Conservation (phyloP, 768 basidiomycete species). For the Suillus alpinus region DNA sequence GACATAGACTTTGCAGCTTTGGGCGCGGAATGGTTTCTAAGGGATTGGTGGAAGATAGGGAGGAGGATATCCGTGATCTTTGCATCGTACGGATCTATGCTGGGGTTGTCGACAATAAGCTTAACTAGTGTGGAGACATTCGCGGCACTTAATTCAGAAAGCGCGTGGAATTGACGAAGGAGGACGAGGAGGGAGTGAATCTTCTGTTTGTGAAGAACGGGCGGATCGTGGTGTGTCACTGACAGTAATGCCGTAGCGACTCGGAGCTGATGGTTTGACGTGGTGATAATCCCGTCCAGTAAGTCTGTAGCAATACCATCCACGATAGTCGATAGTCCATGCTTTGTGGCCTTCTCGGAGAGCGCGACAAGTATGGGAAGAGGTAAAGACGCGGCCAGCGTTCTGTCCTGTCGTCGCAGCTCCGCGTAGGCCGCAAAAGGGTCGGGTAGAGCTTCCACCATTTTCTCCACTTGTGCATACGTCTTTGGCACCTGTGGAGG, state of each 20-base stretch:
- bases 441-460: conserved; percentile 16
- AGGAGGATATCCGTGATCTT: conserved; percentile 26
- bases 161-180: conserved; percentile 4
- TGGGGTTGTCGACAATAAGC: conserved; percentile 19
- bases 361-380: conserved; percentile 26
- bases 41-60: conserved; percentile 29
- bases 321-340: conserved; percentile 32
- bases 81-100: conserved; percentile 16
- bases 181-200: conserved; percentile 21
- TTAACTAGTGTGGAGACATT: conserved; percentile 15
- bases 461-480: conserved; percentile 10
- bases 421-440: conserved; percentile 28
- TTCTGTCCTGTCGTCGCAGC: conserved; percentile 25
- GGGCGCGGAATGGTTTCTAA: conserved; percentile 24
- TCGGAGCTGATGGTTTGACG: conserved; percentile 17
- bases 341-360: conserved; percentile 28
- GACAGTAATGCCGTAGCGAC: conserved; percentile 27
- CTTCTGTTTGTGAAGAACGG: conserved; percentile 20
- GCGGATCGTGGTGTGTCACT: conserved; percentile 16
- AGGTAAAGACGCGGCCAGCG: conserved; percentile 22
- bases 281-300: conserved; percentile 27
- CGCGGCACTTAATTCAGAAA: conserved; percentile 14
- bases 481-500: conserved; percentile 18
- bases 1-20: conserved; percentile 27
- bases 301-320: conserved; percentile 40